These are phyloP conservation scores for Blastocystis sp. DNA, from an alignment of 352 stramenopile genomes.

Conservation along the genomic window DNA sequence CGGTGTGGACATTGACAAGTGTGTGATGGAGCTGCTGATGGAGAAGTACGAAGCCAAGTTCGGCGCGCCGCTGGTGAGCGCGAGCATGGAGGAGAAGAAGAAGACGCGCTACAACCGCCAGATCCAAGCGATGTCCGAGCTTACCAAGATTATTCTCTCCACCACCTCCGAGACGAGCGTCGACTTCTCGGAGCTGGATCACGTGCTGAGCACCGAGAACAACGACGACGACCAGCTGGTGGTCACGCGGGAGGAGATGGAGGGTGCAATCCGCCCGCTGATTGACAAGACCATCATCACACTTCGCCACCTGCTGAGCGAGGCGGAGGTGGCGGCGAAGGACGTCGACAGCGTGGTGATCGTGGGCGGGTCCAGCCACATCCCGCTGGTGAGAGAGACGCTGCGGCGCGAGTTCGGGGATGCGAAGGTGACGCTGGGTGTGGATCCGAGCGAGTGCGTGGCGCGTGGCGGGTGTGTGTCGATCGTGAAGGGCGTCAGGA, in stretches of 20 bases:
- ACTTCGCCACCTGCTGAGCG: constrained; percentile 89
- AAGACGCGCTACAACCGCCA: neutral
- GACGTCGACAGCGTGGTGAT: constrained; percentile 97
- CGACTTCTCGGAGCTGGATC: neutral
- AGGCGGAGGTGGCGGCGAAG: constrained; percentile 88
- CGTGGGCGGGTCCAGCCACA: constrained; percentile 95
- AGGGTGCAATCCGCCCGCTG: neutral
- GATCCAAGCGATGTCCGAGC: neutral
- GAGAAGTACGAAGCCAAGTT: neutral
- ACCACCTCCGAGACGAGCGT: neutral
- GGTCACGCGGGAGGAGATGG: neutral
- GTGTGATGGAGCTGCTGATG: neutral
- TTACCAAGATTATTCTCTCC: neutral
- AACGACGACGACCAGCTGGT: neutral
- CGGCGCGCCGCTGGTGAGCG: neutral
- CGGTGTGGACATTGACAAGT: constrained; percentile 79
- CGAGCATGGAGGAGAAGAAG: neutral
- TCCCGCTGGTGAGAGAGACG: constrained; percentile 91
- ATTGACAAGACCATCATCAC: constrained; percentile 95
- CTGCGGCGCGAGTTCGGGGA: constrained; percentile 97
- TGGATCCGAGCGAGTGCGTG: constrained; percentile 97
- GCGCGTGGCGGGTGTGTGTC: constrained; percentile 85
- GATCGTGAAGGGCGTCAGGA: neutral
- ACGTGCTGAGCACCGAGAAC: neutral
- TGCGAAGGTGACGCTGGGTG: constrained; percentile 84